phyloP scores from a whole-genome alignment of 2,329 filamentous ascomycete genomes.

The Sodiomyces alkalinus region DNA sequence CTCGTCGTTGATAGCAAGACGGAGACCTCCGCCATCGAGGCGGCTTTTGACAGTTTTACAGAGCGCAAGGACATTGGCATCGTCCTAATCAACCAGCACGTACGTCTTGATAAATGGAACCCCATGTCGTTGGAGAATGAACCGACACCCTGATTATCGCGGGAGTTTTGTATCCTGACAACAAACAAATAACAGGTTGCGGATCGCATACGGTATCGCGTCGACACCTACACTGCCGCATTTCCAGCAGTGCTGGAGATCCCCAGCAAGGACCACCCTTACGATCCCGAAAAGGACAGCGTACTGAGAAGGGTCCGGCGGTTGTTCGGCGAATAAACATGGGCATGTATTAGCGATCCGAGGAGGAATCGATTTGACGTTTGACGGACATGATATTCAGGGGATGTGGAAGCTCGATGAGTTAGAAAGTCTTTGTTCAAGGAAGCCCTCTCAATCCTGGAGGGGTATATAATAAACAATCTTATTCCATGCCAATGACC shows the following conservation, averaged over 20 bases:
- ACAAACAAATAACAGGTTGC: conserved; percentile 80
- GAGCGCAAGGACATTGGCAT: conserved; percentile 95
- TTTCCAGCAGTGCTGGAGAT: conserved; percentile 97
- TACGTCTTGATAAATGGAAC: conserved; percentile 26
- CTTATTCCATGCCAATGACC: too few relatives aligned
- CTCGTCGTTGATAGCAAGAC: conserved; percentile 92
- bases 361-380: too few relatives aligned
- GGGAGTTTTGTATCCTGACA: too few relatives aligned
- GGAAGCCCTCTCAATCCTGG: too few relatives aligned
- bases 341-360: too few relatives aligned
- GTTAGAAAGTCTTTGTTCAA: too few relatives aligned
- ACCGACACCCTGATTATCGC: neutral
- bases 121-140: too few relatives aligned
- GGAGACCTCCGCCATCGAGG: conserved; percentile 73
- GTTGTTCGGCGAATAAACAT: conserved; percentile 51
- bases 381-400: too few relatives aligned
- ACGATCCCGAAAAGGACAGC: conserved; percentile 97
- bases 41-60: conserved; percentile 80
- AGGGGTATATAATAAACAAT: too few relatives aligned
- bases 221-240: conserved; percentile 84
- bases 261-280: conserved; percentile 96
- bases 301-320: conserved; percentile 72
- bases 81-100: conserved; percentile 94
- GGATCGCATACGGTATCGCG: conserved; percentile 77
- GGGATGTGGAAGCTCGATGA: too few relatives aligned